Base-by-base conservation (phyloP, 352 stramenopile genomes). In the Pythium phragmitis region DNA sequence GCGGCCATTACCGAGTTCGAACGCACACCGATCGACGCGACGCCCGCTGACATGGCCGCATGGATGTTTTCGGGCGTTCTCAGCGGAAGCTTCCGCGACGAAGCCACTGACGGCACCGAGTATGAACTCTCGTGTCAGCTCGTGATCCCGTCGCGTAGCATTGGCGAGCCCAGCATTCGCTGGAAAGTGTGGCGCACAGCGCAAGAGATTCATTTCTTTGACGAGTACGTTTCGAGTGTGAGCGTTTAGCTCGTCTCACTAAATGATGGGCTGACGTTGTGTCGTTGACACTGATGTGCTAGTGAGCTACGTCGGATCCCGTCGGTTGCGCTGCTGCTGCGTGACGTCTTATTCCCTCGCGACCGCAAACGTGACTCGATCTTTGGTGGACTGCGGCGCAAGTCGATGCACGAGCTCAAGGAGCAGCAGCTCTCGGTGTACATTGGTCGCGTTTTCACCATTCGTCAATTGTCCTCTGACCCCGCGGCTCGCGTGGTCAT, bases 141-240 rank as follows among this genome's bases (percentile, higher is more conserved):
- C 47, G 54, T 85, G 39, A 68, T 89, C 46, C 79, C 74, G 33
- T 60, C 69, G 42, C 73, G 79, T 14, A 58, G 73, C 7, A 57
- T 88, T 17, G 78, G 88, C 45, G 85, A 91, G 60, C 79, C 79
- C 13, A 89, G 82, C 50, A 85, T 91, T 57, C 80, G 81, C 43
- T 93, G 84, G 84, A 93, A 89, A 55, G 71, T 77, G 8, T 93
- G 84, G 84, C 89, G 89, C 51, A 80, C 80, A 4, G 79, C 81
- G n/a, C 57, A 72, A 17, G 73, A 93, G 60, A 65, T 91, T 6
- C 84, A 90, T 51, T 57, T 69, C 0, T 87, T 93, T 62, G 79
- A 91, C 23, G 80, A 91, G 84, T 93, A 72, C 57, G 79, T 68
- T 12, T 1, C 9, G 33, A 9, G 21, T 21, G 26, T 30, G 26